Percentiles rank a stretch among this genome's conserved stretches.
Evolutionary conservation across 257 asterid species (phyloP).

Genomic region (Salvia hispanica): DNA sequence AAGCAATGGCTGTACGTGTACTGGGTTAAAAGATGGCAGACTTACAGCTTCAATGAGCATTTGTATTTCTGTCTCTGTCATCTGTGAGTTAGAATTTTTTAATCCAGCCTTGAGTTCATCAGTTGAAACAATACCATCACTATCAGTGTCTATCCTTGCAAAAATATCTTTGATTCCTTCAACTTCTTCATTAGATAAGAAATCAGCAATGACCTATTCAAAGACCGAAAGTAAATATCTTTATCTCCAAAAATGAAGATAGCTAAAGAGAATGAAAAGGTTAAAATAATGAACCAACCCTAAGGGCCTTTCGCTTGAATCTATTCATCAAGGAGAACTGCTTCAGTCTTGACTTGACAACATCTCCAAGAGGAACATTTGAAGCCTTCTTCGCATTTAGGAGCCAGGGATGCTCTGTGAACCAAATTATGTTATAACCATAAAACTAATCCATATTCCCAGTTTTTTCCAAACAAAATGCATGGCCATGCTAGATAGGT

Average conservation of each 20-base stretch:
- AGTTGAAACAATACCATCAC: slow-evolving; percentile 79
- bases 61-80: slow-evolving; percentile 73
- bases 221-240: slow-evolving; percentile 20
- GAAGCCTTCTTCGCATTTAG: slow-evolving; percentile 96
- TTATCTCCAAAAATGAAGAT: background rate
- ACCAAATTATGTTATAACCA: slow-evolving; percentile 1
- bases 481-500: slow-evolving; percentile 4
- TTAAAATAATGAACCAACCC: slow-evolving; percentile 52
- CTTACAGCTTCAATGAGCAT: slow-evolving; percentile 97
- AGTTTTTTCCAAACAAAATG: slow-evolving; percentile 14
- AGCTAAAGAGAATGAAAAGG: too few relatives aligned
- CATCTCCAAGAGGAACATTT: slow-evolving; percentile 97
- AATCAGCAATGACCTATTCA: slow-evolving; percentile 92
- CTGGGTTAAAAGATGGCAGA: background rate
- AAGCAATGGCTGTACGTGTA: too few relatives aligned
- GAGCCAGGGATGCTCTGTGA: slow-evolving; percentile 88
- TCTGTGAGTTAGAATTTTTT: slow-evolving; percentile 63
- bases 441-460: slow-evolving; percentile 24
- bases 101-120: slow-evolving; percentile 83
- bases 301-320: slow-evolving; percentile 94
- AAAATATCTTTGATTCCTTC: slow-evolving; percentile 88
- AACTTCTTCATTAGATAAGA: slow-evolving; percentile 92
- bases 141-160: slow-evolving; percentile 77
- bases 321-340: slow-evolving; percentile 97
- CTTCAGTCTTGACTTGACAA: slow-evolving; percentile 89